Evolutionary conservation across 2,329 filamentous ascomycete species (phyloP), one percentile per base, ranked within the genome.

Genomic region (Verticillium albo-atrum): DNA sequence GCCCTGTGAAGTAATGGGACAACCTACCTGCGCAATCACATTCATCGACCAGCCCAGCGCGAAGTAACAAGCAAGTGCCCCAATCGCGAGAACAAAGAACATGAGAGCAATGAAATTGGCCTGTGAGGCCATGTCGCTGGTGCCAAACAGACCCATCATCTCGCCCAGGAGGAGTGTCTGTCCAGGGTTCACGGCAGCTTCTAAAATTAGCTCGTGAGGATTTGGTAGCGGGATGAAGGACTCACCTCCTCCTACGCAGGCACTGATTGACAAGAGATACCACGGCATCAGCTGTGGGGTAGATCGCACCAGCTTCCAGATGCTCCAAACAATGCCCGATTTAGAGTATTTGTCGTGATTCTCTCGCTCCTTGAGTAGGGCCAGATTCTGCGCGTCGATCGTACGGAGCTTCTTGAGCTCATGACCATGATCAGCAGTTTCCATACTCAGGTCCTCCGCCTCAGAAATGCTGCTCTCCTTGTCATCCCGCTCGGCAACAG

Each of bases 151-250:
- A 2, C 77, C 70, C 51, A 77, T 73, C 14, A 77, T 68, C 28
- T 69, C 69, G 7, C 73, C 71, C 26, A 79, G 64, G 5, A 82
- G 62, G 55, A 81, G 68, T 2, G 79, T 74, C 55, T 81, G 76
- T 2, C 69, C 75, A 1, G 79, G 78, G 54, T 71, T 75, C 2
- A 71, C 68, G 15, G 71, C 75, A 30, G 70, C 74, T 61, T 30
- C 20, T 47, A 59, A 6, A 15, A 14, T 4, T 47, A 32, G 25
- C 34, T 14, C 35, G 15, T 9, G 6, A 14, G 30, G 10, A 14
- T 9, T 32, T 6, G 34, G 42, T 14, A 58, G 26, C n/a, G 30
- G 30, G 6, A 54, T 34, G 34, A 20, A 15, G 2, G 15, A 52
- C 47, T 50, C 14, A 58, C 59, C 52, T 56, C 59, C 35, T 23